Conservation (phyloP, 208 protist species). For the Pavlovales sp. region DNA sequence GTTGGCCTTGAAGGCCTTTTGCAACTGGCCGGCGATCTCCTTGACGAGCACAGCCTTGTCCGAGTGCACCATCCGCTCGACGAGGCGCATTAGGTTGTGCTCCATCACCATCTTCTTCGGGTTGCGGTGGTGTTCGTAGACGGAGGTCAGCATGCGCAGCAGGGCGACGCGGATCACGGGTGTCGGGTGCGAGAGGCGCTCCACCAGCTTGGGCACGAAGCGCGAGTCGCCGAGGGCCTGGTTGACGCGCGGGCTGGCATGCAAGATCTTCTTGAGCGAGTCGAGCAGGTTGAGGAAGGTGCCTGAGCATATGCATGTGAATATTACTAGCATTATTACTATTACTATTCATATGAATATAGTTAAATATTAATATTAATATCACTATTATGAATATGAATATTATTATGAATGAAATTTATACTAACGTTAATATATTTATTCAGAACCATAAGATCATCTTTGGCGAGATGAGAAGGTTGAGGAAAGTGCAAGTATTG, state of each 20-base stretch:
- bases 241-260: not conserved
- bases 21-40: not conserved
- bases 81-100: not conserved
- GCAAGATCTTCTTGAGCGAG: not conserved
- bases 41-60: not conserved
- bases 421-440: too few relatives aligned
- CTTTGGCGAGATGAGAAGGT: too few relatives aligned
- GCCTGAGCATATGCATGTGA: too few relatives aligned
- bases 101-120: not conserved
- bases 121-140: not conserved
- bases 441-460: too few relatives aligned
- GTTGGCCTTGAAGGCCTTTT: not conserved
- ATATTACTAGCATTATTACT: too few relatives aligned
- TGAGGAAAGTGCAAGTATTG: too few relatives aligned
- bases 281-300: not conserved
- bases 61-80: not conserved
- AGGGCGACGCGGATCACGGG: not conserved
- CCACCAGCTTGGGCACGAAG: not conserved
- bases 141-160: not conserved
- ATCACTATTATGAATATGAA: too few relatives aligned
- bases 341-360: too few relatives aligned
- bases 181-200: not conserved
- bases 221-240: not conserved
- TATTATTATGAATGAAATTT: too few relatives aligned
- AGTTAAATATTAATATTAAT: too few relatives aligned